A percentile compares a stretch with the other conserved stretches of the same genome.
Conservation (phyloP, 495 filamentous ascomycete species). For the Saxophila tyrrhenica region DNA sequence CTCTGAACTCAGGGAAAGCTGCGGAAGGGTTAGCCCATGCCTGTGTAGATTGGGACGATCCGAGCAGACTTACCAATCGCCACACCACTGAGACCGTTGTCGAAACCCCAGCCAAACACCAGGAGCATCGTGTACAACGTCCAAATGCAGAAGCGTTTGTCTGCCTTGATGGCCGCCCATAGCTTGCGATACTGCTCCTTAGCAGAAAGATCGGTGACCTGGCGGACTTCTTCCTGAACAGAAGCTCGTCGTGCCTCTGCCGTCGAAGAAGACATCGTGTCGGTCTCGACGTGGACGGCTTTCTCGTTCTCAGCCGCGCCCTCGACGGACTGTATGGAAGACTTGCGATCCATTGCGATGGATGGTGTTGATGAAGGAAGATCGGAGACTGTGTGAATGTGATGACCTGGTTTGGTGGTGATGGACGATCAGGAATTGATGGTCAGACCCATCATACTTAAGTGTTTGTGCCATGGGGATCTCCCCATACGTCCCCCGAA, state of each 20-base stretch:
- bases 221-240: slow-evolving; percentile 1
- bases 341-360: background rate
- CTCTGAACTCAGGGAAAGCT: background rate
- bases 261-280: background rate
- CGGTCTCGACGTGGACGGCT: background rate
- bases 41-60: no score
- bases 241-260: background rate
- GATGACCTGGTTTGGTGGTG: background rate
- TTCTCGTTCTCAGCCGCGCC: background rate
- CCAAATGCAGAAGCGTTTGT: background rate
- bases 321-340: background rate
- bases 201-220: background rate
- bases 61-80: no score
- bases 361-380: background rate
- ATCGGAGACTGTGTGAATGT: background rate
- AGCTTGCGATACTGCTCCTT: slow-evolving; percentile 2
- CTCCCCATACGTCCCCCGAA: background rate
- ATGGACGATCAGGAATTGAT: background rate
- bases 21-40: no score
- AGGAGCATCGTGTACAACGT: slow-evolving; percentile 3
- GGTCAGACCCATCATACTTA: background rate
- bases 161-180: background rate
- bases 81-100: background rate
- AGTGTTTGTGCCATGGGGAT: background rate
- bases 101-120: background rate